Conservation (phyloP, 192 early-diverging fungal genomes). For the Coemansia erecta region DNA sequence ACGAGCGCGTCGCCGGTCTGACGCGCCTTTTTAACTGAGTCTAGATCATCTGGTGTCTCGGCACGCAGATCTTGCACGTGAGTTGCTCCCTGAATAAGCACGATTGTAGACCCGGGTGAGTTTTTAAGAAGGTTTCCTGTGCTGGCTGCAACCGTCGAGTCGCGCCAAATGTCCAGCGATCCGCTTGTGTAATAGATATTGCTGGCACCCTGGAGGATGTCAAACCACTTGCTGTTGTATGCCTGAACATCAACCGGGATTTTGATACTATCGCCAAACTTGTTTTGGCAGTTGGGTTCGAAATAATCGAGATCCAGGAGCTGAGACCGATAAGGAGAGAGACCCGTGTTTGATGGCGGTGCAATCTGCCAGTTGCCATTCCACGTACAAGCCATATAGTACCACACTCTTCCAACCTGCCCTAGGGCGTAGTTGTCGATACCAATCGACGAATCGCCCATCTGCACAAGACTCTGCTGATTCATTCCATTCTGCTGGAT, state of each 20-base stretch:
- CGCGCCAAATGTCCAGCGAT: constrained; percentile 26
- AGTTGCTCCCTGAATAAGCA: constrained; percentile 26
- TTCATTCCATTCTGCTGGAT: constrained; percentile 11
- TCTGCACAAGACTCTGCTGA: constrained; percentile 11
- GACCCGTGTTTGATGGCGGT: constrained; percentile 20
- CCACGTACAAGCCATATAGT: constrained; percentile 63
- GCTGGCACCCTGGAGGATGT: constrained; percentile 12
- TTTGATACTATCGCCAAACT: constrained; percentile 29
- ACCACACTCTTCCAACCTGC: constrained; percentile 45
- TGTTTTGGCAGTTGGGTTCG: constrained; percentile 33
- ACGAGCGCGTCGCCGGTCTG: constrained; percentile 14
- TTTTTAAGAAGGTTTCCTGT: constrained; percentile 17
- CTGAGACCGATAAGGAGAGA: constrained; percentile 30
- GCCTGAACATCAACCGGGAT: constrained; percentile 17
- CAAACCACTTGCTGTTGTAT: constrained; percentile 30
- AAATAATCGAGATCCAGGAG: constrained; percentile 34
- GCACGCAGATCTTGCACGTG: constrained; percentile 24
- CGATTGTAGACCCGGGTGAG: constrained; percentile 15
- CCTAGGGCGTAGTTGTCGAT: constrained; percentile 37
- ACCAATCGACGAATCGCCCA: constrained; percentile 23
- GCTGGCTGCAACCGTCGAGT: constrained; percentile 13
- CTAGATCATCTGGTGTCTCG: constrained; percentile 8
- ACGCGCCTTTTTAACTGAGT: constrained; percentile 15
- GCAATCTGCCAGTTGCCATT: constrained; percentile 61
- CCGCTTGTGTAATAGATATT: constrained; percentile 35